Evolutionary conservation across 371 early-diverging fungal species (phyloP).

Genomic region (Mucor lusitanicus): DNA sequence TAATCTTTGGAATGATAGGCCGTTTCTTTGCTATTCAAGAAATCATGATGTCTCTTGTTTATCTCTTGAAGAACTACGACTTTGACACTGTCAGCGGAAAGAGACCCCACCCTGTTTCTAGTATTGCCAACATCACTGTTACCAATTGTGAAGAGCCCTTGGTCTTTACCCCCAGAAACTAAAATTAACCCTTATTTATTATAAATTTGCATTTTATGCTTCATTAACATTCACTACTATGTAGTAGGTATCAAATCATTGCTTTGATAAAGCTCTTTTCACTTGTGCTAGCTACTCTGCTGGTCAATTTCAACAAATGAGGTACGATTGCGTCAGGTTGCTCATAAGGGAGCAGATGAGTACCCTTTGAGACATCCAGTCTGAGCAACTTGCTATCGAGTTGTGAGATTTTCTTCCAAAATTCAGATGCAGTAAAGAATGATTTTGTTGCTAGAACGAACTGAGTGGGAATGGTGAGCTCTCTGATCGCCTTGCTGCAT

Average conservation of each 20-base stretch:
- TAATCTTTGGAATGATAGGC: slow-evolving; percentile 22
- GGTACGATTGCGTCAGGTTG: background rate
- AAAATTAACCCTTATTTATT: background rate
- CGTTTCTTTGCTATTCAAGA: slow-evolving; percentile 57
- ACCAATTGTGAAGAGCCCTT: slow-evolving; percentile 27
- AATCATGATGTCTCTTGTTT: slow-evolving; percentile 37
- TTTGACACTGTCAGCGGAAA: slow-evolving; percentile 26
- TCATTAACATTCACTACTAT: background rate
- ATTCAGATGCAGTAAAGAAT: no score
- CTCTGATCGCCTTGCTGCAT: no score
- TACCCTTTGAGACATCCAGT: background rate
- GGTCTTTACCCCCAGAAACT: slow-evolving; percentile 19
- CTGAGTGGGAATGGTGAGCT: no score
- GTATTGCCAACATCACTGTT: slow-evolving; percentile 16
- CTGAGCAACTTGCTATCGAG: background rate
- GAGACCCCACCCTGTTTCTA: slow-evolving; percentile 15
- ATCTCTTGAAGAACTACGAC: slow-evolving; percentile 26
- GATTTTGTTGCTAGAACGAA: no score
- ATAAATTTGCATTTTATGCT: background rate
- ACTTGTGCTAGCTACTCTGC: background rate
- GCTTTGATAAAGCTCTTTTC: background rate
- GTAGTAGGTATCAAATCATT: background rate
- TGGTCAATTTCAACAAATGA: background rate
- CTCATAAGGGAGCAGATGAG: background rate
- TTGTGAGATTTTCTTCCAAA: no score